Conservation (phyloP, 169 alveolate species). For the Prorocentrum cordatum region DNA sequence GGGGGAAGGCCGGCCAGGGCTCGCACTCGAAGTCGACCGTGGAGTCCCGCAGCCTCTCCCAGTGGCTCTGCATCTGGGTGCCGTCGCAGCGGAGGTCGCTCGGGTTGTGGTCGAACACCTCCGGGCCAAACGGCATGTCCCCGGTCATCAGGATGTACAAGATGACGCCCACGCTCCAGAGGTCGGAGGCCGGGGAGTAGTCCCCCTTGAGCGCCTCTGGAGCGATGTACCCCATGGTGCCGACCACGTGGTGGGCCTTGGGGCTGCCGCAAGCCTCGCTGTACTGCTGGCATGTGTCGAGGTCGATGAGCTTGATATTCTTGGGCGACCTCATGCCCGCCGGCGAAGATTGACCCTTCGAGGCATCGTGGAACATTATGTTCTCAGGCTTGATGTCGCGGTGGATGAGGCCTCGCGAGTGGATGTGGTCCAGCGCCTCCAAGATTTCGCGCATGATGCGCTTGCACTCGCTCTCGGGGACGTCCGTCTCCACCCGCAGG, state of each 20-base stretch:
- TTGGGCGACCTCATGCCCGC: constrained; percentile 70
- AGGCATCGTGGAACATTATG: constrained; percentile 73
- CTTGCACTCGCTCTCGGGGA: constrained; percentile 85
- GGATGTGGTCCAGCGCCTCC: constrained; percentile 81
- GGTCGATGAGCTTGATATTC: constrained; percentile 75
- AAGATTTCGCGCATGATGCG: constrained; percentile 82
- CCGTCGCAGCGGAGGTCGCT: neutral
- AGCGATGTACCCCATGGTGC: constrained; percentile 77
- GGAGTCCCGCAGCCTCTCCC: neutral
- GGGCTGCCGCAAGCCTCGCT: neutral
- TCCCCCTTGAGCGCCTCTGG: constrained; percentile 75
- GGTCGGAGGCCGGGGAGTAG: constrained; percentile 82
- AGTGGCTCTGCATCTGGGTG: neutral
- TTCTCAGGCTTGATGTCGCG: constrained; percentile 78
- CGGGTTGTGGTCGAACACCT: neutral
- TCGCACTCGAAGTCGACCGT: constrained; percentile 81
- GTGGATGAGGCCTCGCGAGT: constrained; percentile 76
- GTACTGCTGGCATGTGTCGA: constrained; percentile 71
- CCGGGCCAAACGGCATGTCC: neutral
- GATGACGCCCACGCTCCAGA: constrained; percentile 87
- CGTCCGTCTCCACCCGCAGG: constrained; percentile 80
- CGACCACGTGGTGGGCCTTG: constrained; percentile 71
- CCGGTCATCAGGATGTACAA: constrained; percentile 83
- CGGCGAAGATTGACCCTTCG: constrained; percentile 19
- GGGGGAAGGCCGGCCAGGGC: constrained; percentile 83